Evolutionary conservation across 2,329 filamentous ascomycete species (phyloP), one percentile per base, ranked within the genome.

Genomic region (Huntiella savannae): DNA sequence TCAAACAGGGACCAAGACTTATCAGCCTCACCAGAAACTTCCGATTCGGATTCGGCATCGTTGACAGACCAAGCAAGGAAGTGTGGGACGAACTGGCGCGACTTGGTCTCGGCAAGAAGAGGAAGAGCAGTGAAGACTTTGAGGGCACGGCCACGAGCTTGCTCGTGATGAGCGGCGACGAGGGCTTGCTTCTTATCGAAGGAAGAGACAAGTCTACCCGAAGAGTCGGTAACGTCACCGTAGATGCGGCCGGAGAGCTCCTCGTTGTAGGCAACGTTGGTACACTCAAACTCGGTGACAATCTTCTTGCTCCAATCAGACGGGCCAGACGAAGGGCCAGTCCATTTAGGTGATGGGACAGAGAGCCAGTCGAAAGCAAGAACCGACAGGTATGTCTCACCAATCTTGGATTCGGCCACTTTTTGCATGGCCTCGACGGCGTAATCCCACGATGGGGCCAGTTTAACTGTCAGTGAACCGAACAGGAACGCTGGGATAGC

Each of bases 381-480:
- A 2, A 74, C 69, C 2, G 79, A 75, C 34, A 95, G 69, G 13
- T 71, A 65, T 32, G 79, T 76, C 57, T 95, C 86, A 16, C 83
- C 85, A 35, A 65, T 61, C 52, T 80, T 78, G 16, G 70, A 71
- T 53, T 82, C 71, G 15, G 77, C 73, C 46, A 98, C 77, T 44
- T 79, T 70, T 55, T 84, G 81, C 55, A 98, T 63, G 1, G 82
- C 77, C 46, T 77, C 72, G 43, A 80, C 75, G 1, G 83, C 74
- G 55, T 93, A 84, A 50, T 93, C 83, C 83, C 88, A 95, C 4
- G 92, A 68, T 33, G 85, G 85, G 1, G 86, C 74, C 52, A 95
- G 69, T 53, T 81, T 83, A 42, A 93, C 77, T 1, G 87, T 91
- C 50, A 96, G 70, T 61, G 95, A 72, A 42, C 91, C 91, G 54